Percentiles rank a stretch among this genome's conserved stretches.
These are phyloP conservation scores for Ceratocystis albifundus DNA, from an alignment of 2,329 filamentous ascomycete genomes.

Conservation along the genomic window DNA sequence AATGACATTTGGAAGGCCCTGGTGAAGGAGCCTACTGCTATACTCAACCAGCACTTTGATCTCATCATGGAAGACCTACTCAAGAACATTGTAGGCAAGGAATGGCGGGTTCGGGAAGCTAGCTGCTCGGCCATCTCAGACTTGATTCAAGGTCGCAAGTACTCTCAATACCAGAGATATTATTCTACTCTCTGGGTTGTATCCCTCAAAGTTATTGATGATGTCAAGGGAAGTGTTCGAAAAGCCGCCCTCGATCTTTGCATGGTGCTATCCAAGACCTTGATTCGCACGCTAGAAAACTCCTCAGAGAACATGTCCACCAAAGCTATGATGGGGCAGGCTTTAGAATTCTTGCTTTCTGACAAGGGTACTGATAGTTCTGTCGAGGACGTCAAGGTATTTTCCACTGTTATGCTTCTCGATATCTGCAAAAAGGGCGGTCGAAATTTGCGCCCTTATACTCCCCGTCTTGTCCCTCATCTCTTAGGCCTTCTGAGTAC, in stretches of 20 bases:
- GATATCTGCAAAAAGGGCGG: conserved; percentile 84
- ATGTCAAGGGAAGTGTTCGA: conserved; percentile 86
- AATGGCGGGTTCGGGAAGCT: conserved; percentile 88
- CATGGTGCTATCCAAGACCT: conserved; percentile 68
- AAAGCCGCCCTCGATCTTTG: conserved; percentile 71
- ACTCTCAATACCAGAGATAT: conserved; percentile 68
- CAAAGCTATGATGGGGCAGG: conserved; percentile 68
- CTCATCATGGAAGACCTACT: conserved; percentile 80
- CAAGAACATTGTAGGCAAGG: conserved; percentile 72
- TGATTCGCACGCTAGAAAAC: conserved; percentile 76
- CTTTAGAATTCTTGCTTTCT: conserved; percentile 81
- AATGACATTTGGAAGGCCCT: conserved; percentile 94
- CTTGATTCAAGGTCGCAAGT: conserved; percentile 60
- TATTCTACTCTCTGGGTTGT: conserved; percentile 75
- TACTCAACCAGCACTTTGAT: conserved; percentile 73
- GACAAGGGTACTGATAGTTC: conserved; percentile 80
- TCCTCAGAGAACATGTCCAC: conserved; percentile 60
- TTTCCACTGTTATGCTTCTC: conserved; percentile 71
- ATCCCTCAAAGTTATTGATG: conserved; percentile 83
- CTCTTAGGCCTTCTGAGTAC: conserved; percentile 74
- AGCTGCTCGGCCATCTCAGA: conserved; percentile 85
- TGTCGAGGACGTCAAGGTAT: conserved; percentile 74
- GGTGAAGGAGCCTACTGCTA: conserved; percentile 73
- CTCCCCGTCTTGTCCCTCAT: conserved; percentile 68
- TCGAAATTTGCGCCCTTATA: conserved; percentile 65